These are phyloP conservation scores for Malassezia restricta DNA, from an alignment of 1,284 basidiomycete species.

Conservation along the genomic window DNA sequence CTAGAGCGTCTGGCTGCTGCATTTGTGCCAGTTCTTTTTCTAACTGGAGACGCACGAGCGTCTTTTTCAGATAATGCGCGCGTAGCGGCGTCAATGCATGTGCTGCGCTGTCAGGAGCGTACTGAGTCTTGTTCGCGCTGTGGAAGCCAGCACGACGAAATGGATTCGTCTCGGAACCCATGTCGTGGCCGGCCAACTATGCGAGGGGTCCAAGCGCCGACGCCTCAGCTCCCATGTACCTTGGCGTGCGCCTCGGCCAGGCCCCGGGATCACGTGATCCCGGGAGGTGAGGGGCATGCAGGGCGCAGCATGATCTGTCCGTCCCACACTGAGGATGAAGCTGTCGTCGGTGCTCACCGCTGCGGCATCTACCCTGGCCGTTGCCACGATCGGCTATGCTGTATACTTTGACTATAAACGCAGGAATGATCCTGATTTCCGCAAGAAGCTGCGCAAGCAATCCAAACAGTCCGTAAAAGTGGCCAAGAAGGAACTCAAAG, in stretches of 20 bases:
- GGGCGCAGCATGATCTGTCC: not conserved
- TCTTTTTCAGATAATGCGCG: slow-evolving; percentile 89
- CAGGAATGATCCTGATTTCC: slow-evolving; percentile 73
- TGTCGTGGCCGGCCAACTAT: not conserved
- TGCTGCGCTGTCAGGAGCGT: not conserved
- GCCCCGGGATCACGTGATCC: slow-evolving; percentile 7
- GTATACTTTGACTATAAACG: slow-evolving; percentile 88
- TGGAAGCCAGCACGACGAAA: not conserved
- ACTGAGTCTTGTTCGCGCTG: slow-evolving; percentile 14
- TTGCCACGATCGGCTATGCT: slow-evolving; percentile 38
- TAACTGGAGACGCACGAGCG: slow-evolving; percentile 70
- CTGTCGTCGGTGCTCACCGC: slow-evolving; percentile 7
- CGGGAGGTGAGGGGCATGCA: slow-evolving; percentile 1
- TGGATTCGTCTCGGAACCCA: slow-evolving; percentile 2
- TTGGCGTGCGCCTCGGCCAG: too few species aligned
- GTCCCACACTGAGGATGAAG: slow-evolving; percentile 5
- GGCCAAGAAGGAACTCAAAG: slow-evolving; percentile 48
- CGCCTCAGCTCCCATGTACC: not conserved
- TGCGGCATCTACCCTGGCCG: slow-evolving; percentile 17
- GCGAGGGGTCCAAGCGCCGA: not conserved
- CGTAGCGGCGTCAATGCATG: slow-evolving; percentile 60
- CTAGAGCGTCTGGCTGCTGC: slow-evolving; percentile 28
- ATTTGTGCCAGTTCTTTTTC: slow-evolving; percentile 49
- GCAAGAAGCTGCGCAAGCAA: slow-evolving; percentile 73
- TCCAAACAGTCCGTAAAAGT: slow-evolving; percentile 53